A percentile compares a stretch with the other conserved stretches of the same genome.
These are phyloP conservation scores for Cyclotella atomus DNA, from an alignment of 108 stramenopile species.

Conservation along the genomic window DNA sequence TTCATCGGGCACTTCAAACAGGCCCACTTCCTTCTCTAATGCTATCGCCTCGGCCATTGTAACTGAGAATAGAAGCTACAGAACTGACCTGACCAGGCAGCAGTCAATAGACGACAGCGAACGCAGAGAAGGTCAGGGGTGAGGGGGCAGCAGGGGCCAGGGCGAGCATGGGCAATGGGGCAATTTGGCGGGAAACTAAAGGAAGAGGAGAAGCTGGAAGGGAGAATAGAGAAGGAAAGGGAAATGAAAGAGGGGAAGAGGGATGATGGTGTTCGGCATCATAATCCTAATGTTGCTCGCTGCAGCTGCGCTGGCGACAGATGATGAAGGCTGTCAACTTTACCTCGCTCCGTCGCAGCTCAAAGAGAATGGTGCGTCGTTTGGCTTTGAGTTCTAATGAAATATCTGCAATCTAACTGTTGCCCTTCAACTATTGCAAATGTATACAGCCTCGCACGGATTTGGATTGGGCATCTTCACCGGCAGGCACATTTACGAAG, in stretches of 20 bases:
- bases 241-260: not conserved
- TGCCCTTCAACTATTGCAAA: too few relatives aligned
- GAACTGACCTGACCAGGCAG: too few relatives aligned
- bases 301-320: not conserved
- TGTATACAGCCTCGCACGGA: conserved; percentile 57
- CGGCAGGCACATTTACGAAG: conserved; percentile 23
- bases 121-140: not conserved
- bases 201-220: too few relatives aligned
- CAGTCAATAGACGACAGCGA: too few relatives aligned
- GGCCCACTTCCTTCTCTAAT: conserved; percentile 1
- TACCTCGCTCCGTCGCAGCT: conserved; percentile 67
- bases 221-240: too few relatives aligned
- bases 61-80: too few relatives aligned
- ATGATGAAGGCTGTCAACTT: conserved; percentile 40
- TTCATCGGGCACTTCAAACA: conserved; percentile 45
- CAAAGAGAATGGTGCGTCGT: too few relatives aligned
- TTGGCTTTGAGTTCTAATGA: too few relatives aligned
- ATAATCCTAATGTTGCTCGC: not conserved
- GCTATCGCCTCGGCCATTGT: not conserved
- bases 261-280: not conserved
- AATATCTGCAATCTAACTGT: too few relatives aligned
- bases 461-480: conserved; percentile 46
- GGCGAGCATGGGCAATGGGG: too few relatives aligned
- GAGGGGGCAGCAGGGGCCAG: too few relatives aligned
- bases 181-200: too few relatives aligned